Conservation (phyloP, 2,329 filamentous ascomycete species). For the Cordyceps militaris region DNA sequence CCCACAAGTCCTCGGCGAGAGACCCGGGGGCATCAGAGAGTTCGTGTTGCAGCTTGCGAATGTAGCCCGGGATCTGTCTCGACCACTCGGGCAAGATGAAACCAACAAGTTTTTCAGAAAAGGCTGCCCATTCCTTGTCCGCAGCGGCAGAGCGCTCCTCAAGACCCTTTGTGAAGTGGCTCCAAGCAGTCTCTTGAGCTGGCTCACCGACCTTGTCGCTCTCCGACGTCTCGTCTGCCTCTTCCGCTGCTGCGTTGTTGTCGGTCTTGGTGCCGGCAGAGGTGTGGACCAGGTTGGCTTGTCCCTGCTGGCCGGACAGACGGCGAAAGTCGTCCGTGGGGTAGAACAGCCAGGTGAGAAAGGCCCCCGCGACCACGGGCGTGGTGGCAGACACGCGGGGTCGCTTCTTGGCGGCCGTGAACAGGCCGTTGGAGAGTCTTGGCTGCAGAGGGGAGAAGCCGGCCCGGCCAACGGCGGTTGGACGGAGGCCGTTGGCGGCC, state of each 20-base stretch:
- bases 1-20: slow-evolving; percentile 88
- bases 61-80: slow-evolving; percentile 63
- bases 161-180: slow-evolving; percentile 39
- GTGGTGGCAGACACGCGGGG: slow-evolving; percentile 8
- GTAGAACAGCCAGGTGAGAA: slow-evolving; percentile 38
- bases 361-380: slow-evolving; percentile 28
- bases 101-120: slow-evolving; percentile 57
- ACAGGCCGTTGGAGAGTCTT: slow-evolving; percentile 4
- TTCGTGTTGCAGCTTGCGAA: slow-evolving; percentile 80
- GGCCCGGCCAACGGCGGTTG: not conserved
- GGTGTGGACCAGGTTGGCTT: not conserved
- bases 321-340: slow-evolving; percentile 36
- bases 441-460: not conserved
- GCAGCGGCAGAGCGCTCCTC: slow-evolving; percentile 47
- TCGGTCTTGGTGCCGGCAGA: not conserved
- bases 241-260: not conserved
- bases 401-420: slow-evolving; percentile 2
- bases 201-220: not conserved
- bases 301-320: slow-evolving; percentile 20
- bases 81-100: slow-evolving; percentile 79
- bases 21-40: slow-evolving; percentile 82
- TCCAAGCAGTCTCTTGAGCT: slow-evolving; percentile 34
- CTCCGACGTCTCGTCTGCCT: not conserved
- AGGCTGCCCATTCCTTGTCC: slow-evolving; percentile 46
- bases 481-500: slow-evolving; percentile 8